Percentiles rank a stretch among this genome's conserved stretches.
These are phyloP conservation scores for Malus domestica DNA, from an alignment of 306 rosid genomes.

Conservation along the genomic window DNA sequence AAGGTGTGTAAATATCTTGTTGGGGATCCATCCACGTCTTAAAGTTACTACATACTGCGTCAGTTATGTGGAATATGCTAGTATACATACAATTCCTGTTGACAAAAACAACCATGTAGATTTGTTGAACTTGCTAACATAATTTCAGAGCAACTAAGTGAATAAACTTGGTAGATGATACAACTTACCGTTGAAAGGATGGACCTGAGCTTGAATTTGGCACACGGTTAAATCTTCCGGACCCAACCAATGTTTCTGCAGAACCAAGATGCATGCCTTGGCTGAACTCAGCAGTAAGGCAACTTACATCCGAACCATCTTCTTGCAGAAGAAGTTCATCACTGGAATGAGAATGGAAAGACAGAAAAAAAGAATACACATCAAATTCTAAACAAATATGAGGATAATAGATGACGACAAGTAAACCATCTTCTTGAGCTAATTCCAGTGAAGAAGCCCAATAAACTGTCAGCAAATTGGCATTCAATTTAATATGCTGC, in stretches of 20 bases:
- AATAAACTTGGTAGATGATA: background rate
- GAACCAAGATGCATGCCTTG: constrained; percentile 65
- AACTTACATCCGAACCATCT: constrained; percentile 55
- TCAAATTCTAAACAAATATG: background rate
- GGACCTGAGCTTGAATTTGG: constrained; percentile 43
- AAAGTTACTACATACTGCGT: background rate
- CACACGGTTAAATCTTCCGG: constrained; percentile 44
- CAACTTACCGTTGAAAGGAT: constrained; percentile 55
- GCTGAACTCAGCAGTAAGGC: constrained; percentile 52
- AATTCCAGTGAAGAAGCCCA: background rate
- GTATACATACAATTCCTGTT: background rate
- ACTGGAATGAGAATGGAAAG: constrained; percentile 42
- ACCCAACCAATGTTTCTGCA: constrained; percentile 53
- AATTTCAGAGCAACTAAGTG: background rate
- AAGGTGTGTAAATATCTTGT: background rate
- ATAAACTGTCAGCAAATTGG: background rate
- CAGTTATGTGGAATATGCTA: background rate
- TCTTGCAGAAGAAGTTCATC: constrained; percentile 98
- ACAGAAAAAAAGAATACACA: background rate
- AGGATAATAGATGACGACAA: background rate
- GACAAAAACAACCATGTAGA: background rate
- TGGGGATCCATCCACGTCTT: background rate
- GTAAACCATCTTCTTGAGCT: background rate
- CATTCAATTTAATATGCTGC: background rate
- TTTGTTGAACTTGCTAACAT: background rate